Evolutionary conservation across 805 yeast species (phyloP).

Genomic region (Candida silvatica): DNA sequence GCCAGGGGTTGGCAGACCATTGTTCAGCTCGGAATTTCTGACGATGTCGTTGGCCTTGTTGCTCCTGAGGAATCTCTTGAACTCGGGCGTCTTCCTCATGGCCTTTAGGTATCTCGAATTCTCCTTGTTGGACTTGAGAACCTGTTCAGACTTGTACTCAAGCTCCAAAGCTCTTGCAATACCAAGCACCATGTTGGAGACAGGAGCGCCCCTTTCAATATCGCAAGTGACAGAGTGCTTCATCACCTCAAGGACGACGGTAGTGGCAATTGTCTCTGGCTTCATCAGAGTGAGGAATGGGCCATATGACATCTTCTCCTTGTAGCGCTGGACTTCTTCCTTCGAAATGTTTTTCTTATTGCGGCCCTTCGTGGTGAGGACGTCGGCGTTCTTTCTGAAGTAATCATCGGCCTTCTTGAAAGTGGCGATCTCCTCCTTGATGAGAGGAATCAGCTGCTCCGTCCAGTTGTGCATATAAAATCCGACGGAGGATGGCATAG

Average conservation of each 20-base stretch:
- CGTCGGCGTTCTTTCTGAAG: constrained; percentile 3
- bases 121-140: constrained; percentile 48
- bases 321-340: constrained; percentile 14
- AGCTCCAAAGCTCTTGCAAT: constrained; percentile 81
- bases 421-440: constrained; percentile 54
- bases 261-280: constrained; percentile 75
- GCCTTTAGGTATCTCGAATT: constrained; percentile 43
- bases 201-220: constrained; percentile 70
- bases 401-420: constrained; percentile 38
- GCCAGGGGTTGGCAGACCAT: constrained; percentile 8
- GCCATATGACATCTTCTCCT: constrained; percentile 50
- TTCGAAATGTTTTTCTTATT: constrained; percentile 4
- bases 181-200: constrained; percentile 70
- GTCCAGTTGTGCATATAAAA: constrained; percentile 83
- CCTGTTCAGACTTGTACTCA: constrained; percentile 68
- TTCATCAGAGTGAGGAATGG: constrained; percentile 68
- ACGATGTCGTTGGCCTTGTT: constrained; percentile 19
- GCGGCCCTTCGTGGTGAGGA: neutral
- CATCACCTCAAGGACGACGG: constrained; percentile 75
- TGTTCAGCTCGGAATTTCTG: constrained; percentile 14
- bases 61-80: constrained; percentile 30
- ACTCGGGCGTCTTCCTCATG: constrained; percentile 37
- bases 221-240: constrained; percentile 71
- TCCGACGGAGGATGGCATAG: constrained; percentile 54
- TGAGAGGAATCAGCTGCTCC: constrained; percentile 57